Base-by-base conservation (phyloP, 2,329 filamentous ascomycete species). In the Onygena corvina region DNA sequence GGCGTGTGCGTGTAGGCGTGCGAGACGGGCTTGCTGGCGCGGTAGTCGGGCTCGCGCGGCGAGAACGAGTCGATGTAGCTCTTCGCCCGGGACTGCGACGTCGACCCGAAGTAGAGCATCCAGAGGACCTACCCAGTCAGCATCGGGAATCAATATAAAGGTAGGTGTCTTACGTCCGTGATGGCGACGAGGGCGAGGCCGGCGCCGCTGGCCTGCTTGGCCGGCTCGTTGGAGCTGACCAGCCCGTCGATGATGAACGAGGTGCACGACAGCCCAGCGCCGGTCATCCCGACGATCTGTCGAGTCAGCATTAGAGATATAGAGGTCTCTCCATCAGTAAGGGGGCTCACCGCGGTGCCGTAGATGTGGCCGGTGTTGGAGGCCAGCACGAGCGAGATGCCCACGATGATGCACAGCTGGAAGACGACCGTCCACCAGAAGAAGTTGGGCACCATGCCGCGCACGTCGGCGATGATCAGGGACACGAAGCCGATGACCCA, bases 51-150 rank as follows among this genome's bases (percentile, higher is more conserved):
- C 38, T 96, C 96, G 71, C 92, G 80, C 18, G 95, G 76, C 45
- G 92, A 88, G 62, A 95, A 95, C 0, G 90, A 94, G 69, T 98
- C 92, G 59, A 96, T 84, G 65, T 93, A 94, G 50, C 86, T 83
- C 59, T 90, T 85, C 55, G 89, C 86, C 49, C 83, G 79, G 12
- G 89, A 86, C 35, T 86, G 85, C 1, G 90, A 88, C 14, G 88
- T 84, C 1, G 90, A 94, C 60, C 92, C 92, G 61, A 95, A 98
- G 74, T 96, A 96, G 70, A 96, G 94, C 58, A 95, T 94, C 92
- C 92, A 98, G 52, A 96, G 79, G 59, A 94, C 86, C 89, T 95
- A 59, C n/a, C 16, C 14, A 29, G n/a, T 46, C 12, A 21, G 20
- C 30, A 46, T 21, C 6, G 40, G 20, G 4, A 3, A 18, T 31